Evolutionary conservation across 805 yeast genomes (phyloP).

Genomic region (Lachancea quebecensis): DNA sequence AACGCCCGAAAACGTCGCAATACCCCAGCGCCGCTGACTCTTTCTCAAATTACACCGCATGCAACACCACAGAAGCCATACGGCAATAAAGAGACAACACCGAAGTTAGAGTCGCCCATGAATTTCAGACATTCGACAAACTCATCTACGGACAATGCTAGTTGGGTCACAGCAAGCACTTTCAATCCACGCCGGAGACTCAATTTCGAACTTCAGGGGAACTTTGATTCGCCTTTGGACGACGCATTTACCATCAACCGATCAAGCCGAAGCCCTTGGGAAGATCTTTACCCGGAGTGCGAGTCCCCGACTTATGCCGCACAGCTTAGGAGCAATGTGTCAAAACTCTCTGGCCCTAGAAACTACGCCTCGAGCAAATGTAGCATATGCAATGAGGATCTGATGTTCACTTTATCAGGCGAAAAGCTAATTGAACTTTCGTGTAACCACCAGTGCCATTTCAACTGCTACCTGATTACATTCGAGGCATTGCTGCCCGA

Average conservation of each 20-base stretch:
- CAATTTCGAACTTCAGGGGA: not conserved
- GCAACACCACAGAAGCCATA: conserved; percentile 8
- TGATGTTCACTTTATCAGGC: conserved; percentile 35
- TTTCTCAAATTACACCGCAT: conserved; percentile 8
- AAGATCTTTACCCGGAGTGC: conserved; percentile 19
- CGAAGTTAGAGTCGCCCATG: conserved; percentile 5
- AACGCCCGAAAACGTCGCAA: not conserved
- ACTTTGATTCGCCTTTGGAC: not conserved
- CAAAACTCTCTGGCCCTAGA: conserved; percentile 18
- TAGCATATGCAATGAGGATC: conserved; percentile 40
- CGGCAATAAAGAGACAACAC: not conserved
- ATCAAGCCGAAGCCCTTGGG: conserved; percentile 6
- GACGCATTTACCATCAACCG: not conserved
- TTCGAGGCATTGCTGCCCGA: conserved; percentile 15
- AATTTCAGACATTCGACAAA: conserved; percentile 1
- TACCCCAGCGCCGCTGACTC: conserved; percentile 6
- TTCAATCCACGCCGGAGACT: conserved; percentile 3
- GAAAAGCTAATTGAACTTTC: conserved; percentile 38
- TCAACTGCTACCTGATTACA: conserved; percentile 36
- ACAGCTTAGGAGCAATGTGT: conserved; percentile 11
- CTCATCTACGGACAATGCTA: conserved; percentile 2
- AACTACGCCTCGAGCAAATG: conserved; percentile 31
- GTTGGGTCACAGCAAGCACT: conserved; percentile 5
- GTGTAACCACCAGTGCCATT: conserved; percentile 41
- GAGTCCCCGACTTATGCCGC: conserved; percentile 21